A percentile compares a stretch with the other conserved stretches of the same genome.
phyloP scores from a whole-genome alignment of 192 early-diverging fungal genomes.

The Rhizophagus sp. region DNA sequence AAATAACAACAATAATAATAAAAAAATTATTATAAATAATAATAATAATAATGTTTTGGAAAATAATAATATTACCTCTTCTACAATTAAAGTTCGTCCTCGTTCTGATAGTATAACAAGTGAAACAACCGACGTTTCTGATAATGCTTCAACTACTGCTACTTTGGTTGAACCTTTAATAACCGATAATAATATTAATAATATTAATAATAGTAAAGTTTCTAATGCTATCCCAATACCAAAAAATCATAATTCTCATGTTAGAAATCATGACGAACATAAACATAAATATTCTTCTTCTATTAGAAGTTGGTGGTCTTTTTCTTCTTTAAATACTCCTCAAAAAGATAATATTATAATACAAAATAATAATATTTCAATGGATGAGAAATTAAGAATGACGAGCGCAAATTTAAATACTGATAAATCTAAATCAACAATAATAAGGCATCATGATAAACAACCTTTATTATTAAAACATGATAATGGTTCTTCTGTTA shows the following conservation, averaged over 20 bases:
- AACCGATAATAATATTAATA: neutral
- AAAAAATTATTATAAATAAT: too few species aligned
- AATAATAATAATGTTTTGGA: too few species aligned
- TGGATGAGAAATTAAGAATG: neutral
- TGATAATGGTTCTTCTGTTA: too few species aligned
- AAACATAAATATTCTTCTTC: conserved; percentile 15
- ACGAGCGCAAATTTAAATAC: neutral
- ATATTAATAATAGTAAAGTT: neutral
- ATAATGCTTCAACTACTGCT: neutral
- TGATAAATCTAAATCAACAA: too few species aligned
- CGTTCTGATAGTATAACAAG: too few species aligned
- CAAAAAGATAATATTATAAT: neutral
- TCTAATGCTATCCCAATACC: conserved; percentile 23
- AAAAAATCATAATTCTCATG: neutral
- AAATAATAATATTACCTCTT: too few species aligned
- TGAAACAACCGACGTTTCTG: too few species aligned
- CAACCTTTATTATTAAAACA: too few species aligned
- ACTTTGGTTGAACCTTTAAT: neutral
- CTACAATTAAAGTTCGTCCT: too few species aligned
- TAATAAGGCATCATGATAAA: too few species aligned
- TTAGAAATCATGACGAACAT: neutral
- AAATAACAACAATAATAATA: too few species aligned
- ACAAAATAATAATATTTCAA: neutral
- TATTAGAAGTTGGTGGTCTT: conserved; percentile 15
- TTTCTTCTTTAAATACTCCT: neutral